Conservation (phyloP, 2,329 filamentous ascomycete genomes). For the Xylaria sp. region DNA sequence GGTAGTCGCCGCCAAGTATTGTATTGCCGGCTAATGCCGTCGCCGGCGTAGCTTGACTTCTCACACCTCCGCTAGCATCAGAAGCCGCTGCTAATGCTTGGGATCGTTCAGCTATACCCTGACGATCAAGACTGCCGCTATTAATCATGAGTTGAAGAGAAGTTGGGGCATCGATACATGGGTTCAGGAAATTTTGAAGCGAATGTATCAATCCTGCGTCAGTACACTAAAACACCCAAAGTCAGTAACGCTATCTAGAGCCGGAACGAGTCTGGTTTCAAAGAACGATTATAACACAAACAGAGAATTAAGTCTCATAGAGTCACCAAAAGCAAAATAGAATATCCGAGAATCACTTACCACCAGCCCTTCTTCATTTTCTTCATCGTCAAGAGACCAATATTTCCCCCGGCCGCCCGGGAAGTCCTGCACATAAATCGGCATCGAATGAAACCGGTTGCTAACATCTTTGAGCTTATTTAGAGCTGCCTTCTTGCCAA, state of each 20-base stretch:
- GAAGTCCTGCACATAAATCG: constrained; percentile 76
- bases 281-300: not conserved
- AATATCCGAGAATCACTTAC: not conserved
- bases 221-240: constrained; percentile 52
- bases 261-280: too few relatives aligned
- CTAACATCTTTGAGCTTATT: constrained; percentile 75
- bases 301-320: not conserved
- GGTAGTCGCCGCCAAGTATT: constrained; percentile 44
- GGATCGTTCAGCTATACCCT: constrained; percentile 53
- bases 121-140: constrained; percentile 56
- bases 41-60: constrained; percentile 34
- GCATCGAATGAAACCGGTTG: constrained; percentile 79
- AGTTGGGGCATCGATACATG: constrained; percentile 56
- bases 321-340: not conserved
- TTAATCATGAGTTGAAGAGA: constrained; percentile 61
- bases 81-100: constrained; percentile 46
- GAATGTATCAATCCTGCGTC: constrained; percentile 62
- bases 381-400: constrained; percentile 73
- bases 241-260: not conserved
- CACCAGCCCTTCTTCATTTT: constrained; percentile 58
- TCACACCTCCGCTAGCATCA: constrained; percentile 38
- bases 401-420: constrained; percentile 67
- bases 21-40: constrained; percentile 46
- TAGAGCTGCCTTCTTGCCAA: constrained; percentile 68
- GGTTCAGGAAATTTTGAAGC: constrained; percentile 64